Evolutionary conservation across 192 early-diverging fungal species (phyloP), one percentile per base, ranked within the genome.

Genomic region (Linnemannia schmuckeri): DNA sequence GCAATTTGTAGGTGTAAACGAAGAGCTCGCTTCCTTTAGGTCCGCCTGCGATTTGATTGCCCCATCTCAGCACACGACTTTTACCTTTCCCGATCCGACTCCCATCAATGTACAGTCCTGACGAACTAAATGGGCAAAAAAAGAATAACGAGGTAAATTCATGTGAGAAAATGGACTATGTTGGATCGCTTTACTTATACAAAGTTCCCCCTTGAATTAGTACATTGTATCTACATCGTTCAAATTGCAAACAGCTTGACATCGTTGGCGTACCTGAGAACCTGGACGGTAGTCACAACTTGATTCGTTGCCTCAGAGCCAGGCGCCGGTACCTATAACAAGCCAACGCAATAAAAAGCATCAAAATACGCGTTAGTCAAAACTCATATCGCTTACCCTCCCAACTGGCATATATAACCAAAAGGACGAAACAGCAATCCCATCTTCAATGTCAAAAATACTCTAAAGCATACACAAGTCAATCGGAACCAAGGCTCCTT

Each of bases 401-500:
- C 49, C 49, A 52, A 17, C 20, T 18, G 17, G 49, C 15, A 22
- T 3, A 52, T 52, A 52, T 5, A 52, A 18, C 20, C 15, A 6
- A 22, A 52, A 17, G 49, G 4, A 52, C 18, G 18, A 52, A 22
- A 52, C 49, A 52, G 0, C 18, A 20, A 52, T 0, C 20, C 15
- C 49, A 52, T 52, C 20, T 52, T 18, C 49, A 52, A 30, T 15
- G 9, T 30, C 30, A 66, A 66, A 30, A 66, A 30, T 0, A 55
- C 24, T 10, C 20, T 18, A 17, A 42, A 70, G 10, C 54, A 55
- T 55, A 41, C 24, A 24, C 49, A 55, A 30, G 33, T 54, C 9
- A 75, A 17, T 41, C 66, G 57, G 35, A 77, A 74, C 76, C 76
- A 76, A 49, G 82, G 71, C 41, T 63, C 75, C 12, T 70, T 6